Conservation (phyloP, 139 green algal genomes). For the Chlamydomonas schloesseri region DNA sequence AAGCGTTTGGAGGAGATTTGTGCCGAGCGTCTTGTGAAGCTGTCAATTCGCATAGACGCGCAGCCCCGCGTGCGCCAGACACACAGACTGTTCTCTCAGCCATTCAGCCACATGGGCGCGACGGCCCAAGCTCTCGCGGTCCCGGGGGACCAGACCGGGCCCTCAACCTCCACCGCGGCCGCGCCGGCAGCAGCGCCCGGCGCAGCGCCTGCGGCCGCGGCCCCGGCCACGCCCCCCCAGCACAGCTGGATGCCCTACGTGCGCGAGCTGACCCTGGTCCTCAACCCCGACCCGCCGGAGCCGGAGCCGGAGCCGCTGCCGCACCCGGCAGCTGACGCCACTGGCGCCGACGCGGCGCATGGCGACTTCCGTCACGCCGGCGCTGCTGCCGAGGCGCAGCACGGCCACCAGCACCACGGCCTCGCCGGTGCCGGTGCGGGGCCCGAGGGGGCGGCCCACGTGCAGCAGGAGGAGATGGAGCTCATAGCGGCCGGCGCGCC, state of each 20-base stretch:
- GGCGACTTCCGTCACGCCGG: neutral
- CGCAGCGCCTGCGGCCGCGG: too few species aligned
- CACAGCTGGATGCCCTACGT: neutral
- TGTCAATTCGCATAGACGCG: neutral
- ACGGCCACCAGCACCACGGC: neutral
- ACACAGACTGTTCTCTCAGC: too few species aligned
- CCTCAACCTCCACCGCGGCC: neutral
- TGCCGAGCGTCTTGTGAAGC: too few species aligned
- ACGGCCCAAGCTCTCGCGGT: too few species aligned
- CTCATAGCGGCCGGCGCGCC: too few species aligned
- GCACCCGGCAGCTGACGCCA: neutral
- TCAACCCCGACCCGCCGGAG: neutral
- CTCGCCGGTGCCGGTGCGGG: too few species aligned
- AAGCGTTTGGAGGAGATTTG: neutral
- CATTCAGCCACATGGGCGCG: too few species aligned
- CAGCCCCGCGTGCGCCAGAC: neutral
- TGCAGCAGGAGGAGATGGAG: neutral
- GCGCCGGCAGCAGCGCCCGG: neutral
- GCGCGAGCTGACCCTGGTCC: neutral
- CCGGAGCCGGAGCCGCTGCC: neutral
- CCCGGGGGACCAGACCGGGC: too few species aligned
- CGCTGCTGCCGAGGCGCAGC: neutral
- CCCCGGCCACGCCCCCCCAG: neutral
- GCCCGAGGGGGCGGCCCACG: neutral
- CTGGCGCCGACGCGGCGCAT: neutral